Conservation (phyloP, 345 rosid species). For the Euclidium syriacum region DNA sequence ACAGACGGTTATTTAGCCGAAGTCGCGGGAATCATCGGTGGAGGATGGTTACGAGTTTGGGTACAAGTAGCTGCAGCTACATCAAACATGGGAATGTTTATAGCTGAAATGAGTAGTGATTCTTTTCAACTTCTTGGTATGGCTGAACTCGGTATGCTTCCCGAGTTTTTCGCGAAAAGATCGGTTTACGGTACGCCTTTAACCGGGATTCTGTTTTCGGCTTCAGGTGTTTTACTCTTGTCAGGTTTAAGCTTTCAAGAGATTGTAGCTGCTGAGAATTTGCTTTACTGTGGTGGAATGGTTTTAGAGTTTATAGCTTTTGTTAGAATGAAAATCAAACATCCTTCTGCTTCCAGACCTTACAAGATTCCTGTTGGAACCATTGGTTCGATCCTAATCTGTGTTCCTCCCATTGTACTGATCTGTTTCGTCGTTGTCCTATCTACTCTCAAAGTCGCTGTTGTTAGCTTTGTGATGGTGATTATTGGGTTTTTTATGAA, state of each 20-base stretch:
- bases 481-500: slow-evolving; percentile 49
- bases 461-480: slow-evolving; percentile 44
- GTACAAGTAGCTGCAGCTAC: slow-evolving; percentile 70
- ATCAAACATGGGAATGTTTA: slow-evolving; percentile 77
- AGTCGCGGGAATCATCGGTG: slow-evolving; percentile 49
- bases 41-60: slow-evolving; percentile 70
- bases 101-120: slow-evolving; percentile 79
- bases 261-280: slow-evolving; percentile 66
- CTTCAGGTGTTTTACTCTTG: slow-evolving; percentile 59
- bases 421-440: slow-evolving; percentile 50
- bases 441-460: slow-evolving; percentile 51
- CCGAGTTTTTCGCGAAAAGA: slow-evolving; percentile 48
- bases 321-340: slow-evolving; percentile 38
- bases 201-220: slow-evolving; percentile 55
- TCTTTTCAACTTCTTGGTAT: slow-evolving; percentile 74
- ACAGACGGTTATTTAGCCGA: slow-evolving; percentile 67
- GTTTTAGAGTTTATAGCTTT: slow-evolving; percentile 64
- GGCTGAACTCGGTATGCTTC: slow-evolving; percentile 76
- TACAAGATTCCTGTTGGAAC: slow-evolving; percentile 60
- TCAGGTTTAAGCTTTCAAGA: slow-evolving; percentile 72
- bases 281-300: slow-evolving; percentile 70
- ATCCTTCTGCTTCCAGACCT: slow-evolving; percentile 56
- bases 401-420: slow-evolving; percentile 59
- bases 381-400: slow-evolving; percentile 48
- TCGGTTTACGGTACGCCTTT: slow-evolving; percentile 60